A percentile compares a stretch with the other conserved stretches of the same genome.
Evolutionary conservation across 192 early-diverging fungal genomes (phyloP).

Genomic region (Coemansia umbellata): DNA sequence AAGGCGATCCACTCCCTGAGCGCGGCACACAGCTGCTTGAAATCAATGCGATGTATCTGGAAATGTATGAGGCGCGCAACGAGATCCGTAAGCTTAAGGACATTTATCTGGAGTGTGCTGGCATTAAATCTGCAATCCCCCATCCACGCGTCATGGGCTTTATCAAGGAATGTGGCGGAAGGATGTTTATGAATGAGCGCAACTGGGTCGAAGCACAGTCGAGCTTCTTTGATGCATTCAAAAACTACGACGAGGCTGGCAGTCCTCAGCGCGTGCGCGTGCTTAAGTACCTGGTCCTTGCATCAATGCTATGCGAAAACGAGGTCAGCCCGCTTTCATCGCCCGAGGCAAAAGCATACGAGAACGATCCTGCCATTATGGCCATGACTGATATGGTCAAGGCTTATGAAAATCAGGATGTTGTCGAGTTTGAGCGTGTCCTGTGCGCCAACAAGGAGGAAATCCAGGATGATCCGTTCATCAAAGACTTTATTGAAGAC

Average conservation of each 20-base stretch:
- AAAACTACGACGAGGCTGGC: constrained; percentile 97
- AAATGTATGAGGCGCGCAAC: constrained; percentile 89
- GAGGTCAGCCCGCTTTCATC: constrained; percentile 96
- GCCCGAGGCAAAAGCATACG: constrained; percentile 96
- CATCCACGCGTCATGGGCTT: constrained; percentile 96
- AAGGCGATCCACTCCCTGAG: constrained; percentile 55
- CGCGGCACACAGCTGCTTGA: constrained; percentile 93
- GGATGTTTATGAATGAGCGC: constrained; percentile 96
- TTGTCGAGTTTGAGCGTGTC: constrained; percentile 86
- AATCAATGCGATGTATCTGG: constrained; percentile 92
- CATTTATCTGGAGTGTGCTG: constrained; percentile 83
- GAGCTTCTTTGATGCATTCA: constrained; percentile 97
- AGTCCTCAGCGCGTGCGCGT: constrained; percentile 87
- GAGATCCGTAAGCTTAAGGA: constrained; percentile 87
- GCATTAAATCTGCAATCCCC: constrained; percentile 90
- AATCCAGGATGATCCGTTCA: constrained; percentile 90
- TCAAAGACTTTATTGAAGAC: constrained; percentile 85
- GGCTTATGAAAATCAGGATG: constrained; percentile 87
- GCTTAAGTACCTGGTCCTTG: constrained; percentile 92
- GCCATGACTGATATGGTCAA: constrained; percentile 91
- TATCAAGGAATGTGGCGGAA: constrained; percentile 95
- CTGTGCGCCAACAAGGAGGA: constrained; percentile 60
- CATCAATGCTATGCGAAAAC: constrained; percentile 94
- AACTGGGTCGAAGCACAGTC: constrained; percentile 88
- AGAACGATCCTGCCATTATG: constrained; percentile 84